A percentile compares a stretch with the other conserved stretches of the same genome.
phyloP scores from a whole-genome alignment of 2,329 filamentous ascomycete species.

The Didymella lethalis region DNA sequence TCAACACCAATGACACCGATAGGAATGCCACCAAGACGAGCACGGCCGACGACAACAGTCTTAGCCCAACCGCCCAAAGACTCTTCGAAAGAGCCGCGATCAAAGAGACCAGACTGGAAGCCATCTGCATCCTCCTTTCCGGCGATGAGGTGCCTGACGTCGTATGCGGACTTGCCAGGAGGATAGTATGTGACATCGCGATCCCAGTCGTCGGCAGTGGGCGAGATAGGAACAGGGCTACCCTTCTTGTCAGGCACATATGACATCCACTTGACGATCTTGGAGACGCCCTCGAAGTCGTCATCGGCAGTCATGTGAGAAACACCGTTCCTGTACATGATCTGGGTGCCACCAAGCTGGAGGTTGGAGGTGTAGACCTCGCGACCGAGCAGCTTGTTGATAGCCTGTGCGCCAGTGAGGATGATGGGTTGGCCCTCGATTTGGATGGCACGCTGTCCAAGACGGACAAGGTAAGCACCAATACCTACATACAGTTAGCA shows the following conservation, averaged over 20 bases:
- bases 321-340: conserved; percentile 99
- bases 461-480: conserved; percentile 96
- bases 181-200: conserved; percentile 85
- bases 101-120: conserved; percentile 91
- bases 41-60: conserved; percentile 95
- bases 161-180: conserved; percentile 83
- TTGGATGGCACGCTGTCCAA: conserved; percentile 97
- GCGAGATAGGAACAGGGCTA: conserved; percentile 89
- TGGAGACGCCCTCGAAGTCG: conserved; percentile 96
- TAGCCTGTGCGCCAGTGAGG: conserved; percentile 92
- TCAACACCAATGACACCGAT: conserved; percentile 98
- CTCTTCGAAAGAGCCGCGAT: conserved; percentile 96
- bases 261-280: conserved; percentile 98
- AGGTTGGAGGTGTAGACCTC: conserved; percentile 99
- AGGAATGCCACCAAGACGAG: conserved; percentile 94
- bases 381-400: conserved; percentile 97
- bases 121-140: conserved; percentile 86
- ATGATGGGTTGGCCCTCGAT: conserved; percentile 99
- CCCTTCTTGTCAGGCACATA: conserved; percentile 96
- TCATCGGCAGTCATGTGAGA: conserved; percentile 98
- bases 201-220: conserved; percentile 87
- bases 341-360: conserved; percentile 99
- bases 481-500: conserved; percentile 70
- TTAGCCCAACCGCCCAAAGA: conserved; percentile 95
- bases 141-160: conserved; percentile 91